phyloP scores from a whole-genome alignment of 495 filamentous ascomycete genomes.

The Penicillium cataractarum region DNA sequence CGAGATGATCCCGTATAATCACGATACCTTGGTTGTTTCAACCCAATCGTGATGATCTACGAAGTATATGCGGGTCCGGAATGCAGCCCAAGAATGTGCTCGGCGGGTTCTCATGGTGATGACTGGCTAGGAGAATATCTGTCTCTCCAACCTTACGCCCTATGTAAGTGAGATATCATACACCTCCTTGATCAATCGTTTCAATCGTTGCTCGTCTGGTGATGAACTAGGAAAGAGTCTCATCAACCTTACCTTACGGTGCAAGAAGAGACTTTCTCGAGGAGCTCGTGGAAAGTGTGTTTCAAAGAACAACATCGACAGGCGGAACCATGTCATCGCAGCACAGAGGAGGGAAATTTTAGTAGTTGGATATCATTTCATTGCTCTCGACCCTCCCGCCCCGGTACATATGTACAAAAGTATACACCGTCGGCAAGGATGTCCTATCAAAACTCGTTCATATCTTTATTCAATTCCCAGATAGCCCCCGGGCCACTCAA shows the following conservation, averaged over 20 bases:
- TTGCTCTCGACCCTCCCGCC: neutral
- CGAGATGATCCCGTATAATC: neutral
- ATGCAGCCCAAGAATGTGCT: slow-evolving; percentile 26
- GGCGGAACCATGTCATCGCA: neutral
- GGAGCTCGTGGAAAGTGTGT: neutral
- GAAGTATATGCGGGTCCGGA: slow-evolving; percentile 23
- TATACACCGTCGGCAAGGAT: slow-evolving; percentile 7
- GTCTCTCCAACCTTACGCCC: slow-evolving; percentile 16
- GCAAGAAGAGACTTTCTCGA: neutral
- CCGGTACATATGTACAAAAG: neutral
- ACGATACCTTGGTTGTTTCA: neutral
- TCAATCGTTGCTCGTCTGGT: neutral
- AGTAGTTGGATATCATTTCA: neutral
- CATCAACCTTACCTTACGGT: neutral
- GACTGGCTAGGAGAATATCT: slow-evolving; percentile 23
- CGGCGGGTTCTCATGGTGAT: slow-evolving; percentile 33
- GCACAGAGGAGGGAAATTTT: neutral
- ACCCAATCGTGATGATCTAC: slow-evolving; percentile 1
- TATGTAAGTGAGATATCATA: neutral
- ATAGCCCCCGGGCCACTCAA: neutral
- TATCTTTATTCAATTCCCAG: slow-evolving; percentile 11
- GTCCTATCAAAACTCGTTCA: slow-evolving; percentile 16
- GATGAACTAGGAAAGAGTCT: neutral
- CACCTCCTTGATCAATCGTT: neutral
- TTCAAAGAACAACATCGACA: neutral